Base-by-base conservation (phyloP, 2,329 filamentous ascomycete species). In the Diatrype stigma region DNA sequence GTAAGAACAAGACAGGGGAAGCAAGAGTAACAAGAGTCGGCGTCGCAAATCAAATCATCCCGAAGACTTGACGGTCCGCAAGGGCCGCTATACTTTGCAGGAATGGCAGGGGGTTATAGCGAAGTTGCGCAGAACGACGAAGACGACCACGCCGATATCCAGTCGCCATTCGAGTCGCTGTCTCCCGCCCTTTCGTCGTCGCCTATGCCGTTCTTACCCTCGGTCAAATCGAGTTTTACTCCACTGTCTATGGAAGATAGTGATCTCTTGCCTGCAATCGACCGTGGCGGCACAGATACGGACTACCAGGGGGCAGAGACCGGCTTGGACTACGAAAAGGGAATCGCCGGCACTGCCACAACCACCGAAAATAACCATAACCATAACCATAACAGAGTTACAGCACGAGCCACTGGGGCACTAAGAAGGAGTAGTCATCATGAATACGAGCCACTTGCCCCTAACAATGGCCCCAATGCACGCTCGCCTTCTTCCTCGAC, bases 401-500 rank as follows among this genome's bases (percentile, higher is more conserved):
- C 40, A 47, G 53, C 65, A 60, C 66, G 60, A 51, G 60, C 66
- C 47, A 60, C 61, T 46, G 55, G 51, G 49, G 47, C 58, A 30
- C 37, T 32, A 35, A 46, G 49, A 51, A 48, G 44, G 35, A 55
- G 46, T 42, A 51, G 49, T 48, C 60, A 48, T 44, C 63, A 51
- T 53, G 63, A 64, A 63, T 63, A 67, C 62, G 62, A 65, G 50
- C 60, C 67, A 50, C 56, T 62, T 45, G 62, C 62, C 37, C 56
- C 63, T 51, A 61, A 60, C 52, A 55, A 55, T 50, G 53, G 62
- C 51, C 61, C 59, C 52, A 55, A 55, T 51, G 53, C 60, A 4
- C 58, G 56, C 37, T 56, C 56, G 22, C n/a, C n/a, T n/a, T 47
- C 59, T 45, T 56, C 56, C 35, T 56, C 54, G 26, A 60, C 60